phyloP scores from a whole-genome alignment of 2,329 filamentous ascomycete species.

The Simplicillium aogashimaense region DNA sequence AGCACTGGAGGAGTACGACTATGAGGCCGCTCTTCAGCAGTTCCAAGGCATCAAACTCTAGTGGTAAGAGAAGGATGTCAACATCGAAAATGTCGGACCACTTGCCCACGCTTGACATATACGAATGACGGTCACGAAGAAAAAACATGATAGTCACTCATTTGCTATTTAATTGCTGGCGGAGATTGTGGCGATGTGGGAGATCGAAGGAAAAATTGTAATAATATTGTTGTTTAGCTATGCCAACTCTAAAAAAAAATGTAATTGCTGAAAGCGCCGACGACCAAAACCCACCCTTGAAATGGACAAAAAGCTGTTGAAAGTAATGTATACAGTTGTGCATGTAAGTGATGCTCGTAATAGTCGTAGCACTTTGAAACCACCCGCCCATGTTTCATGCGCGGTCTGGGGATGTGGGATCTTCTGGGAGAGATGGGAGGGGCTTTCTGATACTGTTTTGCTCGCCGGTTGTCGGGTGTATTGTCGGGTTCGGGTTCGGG shows the following conservation, averaged over 20 bases:
- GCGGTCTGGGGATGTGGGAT: conserved; percentile 12
- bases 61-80: background rate
- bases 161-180: no score
- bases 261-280: background rate
- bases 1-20: conserved; percentile 53
- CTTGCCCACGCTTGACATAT: no score
- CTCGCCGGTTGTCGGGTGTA: conserved; percentile 6
- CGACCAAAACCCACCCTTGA: no score
- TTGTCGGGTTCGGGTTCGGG: conserved; percentile 5
- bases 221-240: conserved; percentile 7
- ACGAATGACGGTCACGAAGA: no score
- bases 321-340: background rate
- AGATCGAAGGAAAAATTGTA: conserved; percentile 3
- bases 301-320: no score
- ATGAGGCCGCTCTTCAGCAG: conserved; percentile 31
- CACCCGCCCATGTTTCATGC: background rate
- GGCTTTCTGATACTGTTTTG: conserved; percentile 26
- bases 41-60: conserved; percentile 7
- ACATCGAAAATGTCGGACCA: background rate
- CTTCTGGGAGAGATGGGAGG: conserved; percentile 30
- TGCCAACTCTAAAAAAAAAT: conserved; percentile 9
- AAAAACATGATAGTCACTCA: no score
- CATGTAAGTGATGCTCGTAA: background rate
- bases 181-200: no score
- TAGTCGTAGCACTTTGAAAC: no score